phyloP scores from a whole-genome alignment of 2,329 filamentous ascomycete species.

The Teratosphaeria zuluensis region DNA sequence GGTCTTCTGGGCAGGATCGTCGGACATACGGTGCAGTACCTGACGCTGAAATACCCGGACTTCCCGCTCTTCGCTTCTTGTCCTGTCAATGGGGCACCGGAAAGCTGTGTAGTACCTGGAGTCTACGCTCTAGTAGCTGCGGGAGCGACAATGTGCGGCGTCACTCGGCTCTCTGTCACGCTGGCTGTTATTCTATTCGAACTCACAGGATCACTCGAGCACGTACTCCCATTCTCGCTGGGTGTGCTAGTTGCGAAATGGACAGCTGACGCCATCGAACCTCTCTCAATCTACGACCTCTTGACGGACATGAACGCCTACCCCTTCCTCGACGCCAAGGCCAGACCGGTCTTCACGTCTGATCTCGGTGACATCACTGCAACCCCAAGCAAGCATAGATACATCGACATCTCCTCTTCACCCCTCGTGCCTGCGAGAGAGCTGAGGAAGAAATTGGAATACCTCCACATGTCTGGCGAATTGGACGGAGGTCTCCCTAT shows the following conservation, averaged over 20 bases:
- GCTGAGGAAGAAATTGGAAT: constrained; percentile 70
- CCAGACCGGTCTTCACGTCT: constrained; percentile 81
- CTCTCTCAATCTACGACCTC: constrained; percentile 88
- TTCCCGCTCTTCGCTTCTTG: constrained; percentile 68
- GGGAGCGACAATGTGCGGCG: constrained; percentile 95
- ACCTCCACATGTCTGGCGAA: constrained; percentile 76
- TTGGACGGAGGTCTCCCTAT: constrained; percentile 88
- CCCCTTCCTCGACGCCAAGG: constrained; percentile 93
- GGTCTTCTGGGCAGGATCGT: constrained; percentile 82
- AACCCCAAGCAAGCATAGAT: constrained; percentile 60
- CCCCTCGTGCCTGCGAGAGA: constrained; percentile 67
- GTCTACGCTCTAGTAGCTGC: constrained; percentile 92
- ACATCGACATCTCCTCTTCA: constrained; percentile 82
- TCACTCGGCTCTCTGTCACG: constrained; percentile 86
- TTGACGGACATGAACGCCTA: constrained; percentile 96
- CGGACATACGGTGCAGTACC: constrained; percentile 74
- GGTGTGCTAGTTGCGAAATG: constrained; percentile 93
- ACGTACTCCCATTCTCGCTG: constrained; percentile 88
- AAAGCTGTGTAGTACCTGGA: constrained; percentile 87
- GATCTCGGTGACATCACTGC: constrained; percentile 81
- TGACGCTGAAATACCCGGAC: constrained; percentile 63
- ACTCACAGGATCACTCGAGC: constrained; percentile 85
- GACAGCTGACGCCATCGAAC: constrained; percentile 93
- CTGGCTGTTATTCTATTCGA: constrained; percentile 93
- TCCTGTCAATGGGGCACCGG: constrained; percentile 51